Conservation (phyloP, 441 rosid genomes). For the Adansonia gregorii region DNA sequence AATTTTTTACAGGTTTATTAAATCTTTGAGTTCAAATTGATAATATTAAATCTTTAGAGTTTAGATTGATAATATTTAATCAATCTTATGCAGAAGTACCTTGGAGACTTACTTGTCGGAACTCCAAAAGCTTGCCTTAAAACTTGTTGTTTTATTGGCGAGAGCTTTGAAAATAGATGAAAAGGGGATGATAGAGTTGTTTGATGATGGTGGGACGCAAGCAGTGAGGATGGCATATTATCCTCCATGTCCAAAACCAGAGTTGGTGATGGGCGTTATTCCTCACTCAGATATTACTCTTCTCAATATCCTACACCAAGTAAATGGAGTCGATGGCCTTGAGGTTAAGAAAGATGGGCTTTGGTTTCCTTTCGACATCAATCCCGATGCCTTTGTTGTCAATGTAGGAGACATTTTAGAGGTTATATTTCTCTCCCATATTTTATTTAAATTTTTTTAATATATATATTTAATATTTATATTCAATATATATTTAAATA, state of each 20-base stretch:
- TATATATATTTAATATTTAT: background rate
- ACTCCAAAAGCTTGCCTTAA: conserved; percentile 39
- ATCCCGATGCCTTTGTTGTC: conserved; percentile 14
- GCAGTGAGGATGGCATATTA: conserved; percentile 48
- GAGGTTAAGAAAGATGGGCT: conserved; percentile 17
- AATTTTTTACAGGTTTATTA: too few relatives aligned
- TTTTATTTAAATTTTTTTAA: too few relatives aligned
- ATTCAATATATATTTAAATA: too few relatives aligned
- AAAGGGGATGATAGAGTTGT: conserved; percentile 37
- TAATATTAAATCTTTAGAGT: too few relatives aligned
- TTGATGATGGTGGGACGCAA: conserved; percentile 46
- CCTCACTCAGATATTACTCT: conserved; percentile 50
- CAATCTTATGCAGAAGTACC: conserved; percentile 35
- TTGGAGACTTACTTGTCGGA: conserved; percentile 44
- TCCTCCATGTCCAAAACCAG: conserved; percentile 60
- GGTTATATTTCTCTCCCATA: conserved; percentile 4
- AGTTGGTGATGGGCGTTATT: conserved; percentile 41
- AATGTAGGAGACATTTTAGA: conserved; percentile 25
- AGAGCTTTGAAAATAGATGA: conserved; percentile 31
- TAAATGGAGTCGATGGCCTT: conserved; percentile 41
- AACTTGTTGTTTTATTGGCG: conserved; percentile 36
- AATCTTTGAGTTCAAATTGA: background rate
- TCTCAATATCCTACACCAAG: conserved; percentile 48
- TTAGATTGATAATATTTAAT: background rate
- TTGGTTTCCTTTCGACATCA: conserved; percentile 16